Percentiles rank a stretch among this genome's conserved stretches.
Conservation (phyloP, 2,329 filamentous ascomycete genomes). For the Verticillium tricorpus region DNA sequence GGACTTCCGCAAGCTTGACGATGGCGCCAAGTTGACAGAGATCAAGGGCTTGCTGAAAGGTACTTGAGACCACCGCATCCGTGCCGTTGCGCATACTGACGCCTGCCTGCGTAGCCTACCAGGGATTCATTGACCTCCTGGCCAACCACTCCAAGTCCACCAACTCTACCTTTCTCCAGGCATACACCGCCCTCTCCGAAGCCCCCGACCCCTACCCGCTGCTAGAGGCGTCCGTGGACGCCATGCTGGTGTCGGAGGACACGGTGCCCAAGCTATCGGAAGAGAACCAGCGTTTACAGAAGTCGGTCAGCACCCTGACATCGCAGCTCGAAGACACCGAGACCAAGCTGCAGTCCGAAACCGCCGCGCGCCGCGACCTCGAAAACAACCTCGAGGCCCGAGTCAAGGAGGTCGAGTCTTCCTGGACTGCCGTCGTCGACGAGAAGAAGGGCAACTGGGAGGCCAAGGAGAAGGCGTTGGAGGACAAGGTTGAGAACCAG, state of each 20-base stretch:
- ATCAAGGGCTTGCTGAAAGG: constrained; percentile 88
- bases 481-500: constrained; percentile 93
- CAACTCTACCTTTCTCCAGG: constrained; percentile 86
- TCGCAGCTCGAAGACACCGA: constrained; percentile 81
- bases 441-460: constrained; percentile 98
- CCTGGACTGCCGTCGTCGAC: constrained; percentile 83
- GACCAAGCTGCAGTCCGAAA: constrained; percentile 72
- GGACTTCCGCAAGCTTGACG: constrained; percentile 91
- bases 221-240: constrained; percentile 93
- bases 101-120: constrained; percentile 63
- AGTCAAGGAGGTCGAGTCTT: constrained; percentile 84
- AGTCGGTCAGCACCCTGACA: constrained; percentile 69
- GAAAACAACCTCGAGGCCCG: constrained; percentile 74
- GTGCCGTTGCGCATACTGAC: not conserved
- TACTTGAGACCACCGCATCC: constrained; percentile 26
- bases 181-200: constrained; percentile 91
- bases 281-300: constrained; percentile 85
- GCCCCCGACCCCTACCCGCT: constrained; percentile 94
- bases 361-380: constrained; percentile 64
- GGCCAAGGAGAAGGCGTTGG: constrained; percentile 82
- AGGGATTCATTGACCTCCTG: constrained; percentile 93
- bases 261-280: constrained; percentile 83
- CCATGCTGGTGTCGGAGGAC: constrained; percentile 86
- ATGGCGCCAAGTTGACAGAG: constrained; percentile 79
- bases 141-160: constrained; percentile 95